Conservation (phyloP, 192 early-diverging fungal genomes). For the Coemansia sp. region DNA sequence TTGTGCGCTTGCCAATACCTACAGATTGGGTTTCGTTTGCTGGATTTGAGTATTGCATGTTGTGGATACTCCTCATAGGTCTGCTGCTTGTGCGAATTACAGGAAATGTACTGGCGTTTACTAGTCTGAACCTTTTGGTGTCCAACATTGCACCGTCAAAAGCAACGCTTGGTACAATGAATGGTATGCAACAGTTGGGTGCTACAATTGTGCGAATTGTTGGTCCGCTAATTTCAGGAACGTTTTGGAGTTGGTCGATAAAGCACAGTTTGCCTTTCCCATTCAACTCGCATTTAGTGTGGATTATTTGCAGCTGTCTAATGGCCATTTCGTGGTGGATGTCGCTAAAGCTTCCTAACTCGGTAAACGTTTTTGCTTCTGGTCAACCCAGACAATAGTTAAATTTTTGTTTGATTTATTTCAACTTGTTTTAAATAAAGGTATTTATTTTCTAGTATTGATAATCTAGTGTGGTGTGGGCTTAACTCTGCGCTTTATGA, state of each 20-base stretch:
- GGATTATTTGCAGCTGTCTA: slow-evolving; percentile 20
- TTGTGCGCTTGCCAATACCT: background rate
- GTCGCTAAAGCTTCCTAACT: slow-evolving; percentile 19
- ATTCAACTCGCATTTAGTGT: slow-evolving; percentile 40
- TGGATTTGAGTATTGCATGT: slow-evolving; percentile 3
- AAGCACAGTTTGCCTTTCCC: slow-evolving; percentile 38
- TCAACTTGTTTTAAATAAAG: too few species aligned
- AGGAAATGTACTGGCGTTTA: slow-evolving; percentile 27
- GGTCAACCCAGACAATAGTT: background rate
- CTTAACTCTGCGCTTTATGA: too few species aligned
- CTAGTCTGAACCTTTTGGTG: slow-evolving; percentile 38
- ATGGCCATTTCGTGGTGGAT: slow-evolving; percentile 6
- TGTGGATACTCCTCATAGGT: slow-evolving; percentile 29
- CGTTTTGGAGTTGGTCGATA: slow-evolving; percentile 38
- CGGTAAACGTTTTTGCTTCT: slow-evolving; percentile 38
- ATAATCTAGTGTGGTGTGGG: too few species aligned
- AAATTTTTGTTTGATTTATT: background rate
- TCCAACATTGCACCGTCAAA: slow-evolving; percentile 36
- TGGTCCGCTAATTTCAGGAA: slow-evolving; percentile 31
- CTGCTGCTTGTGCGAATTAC: slow-evolving; percentile 22
- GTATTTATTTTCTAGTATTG: too few species aligned
- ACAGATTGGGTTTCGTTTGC: background rate
- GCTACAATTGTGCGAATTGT: slow-evolving; percentile 18
- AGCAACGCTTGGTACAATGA: slow-evolving; percentile 35
- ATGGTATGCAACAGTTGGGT: slow-evolving; percentile 38